Conservation (phyloP, 2,329 filamentous ascomycete genomes). For the Botrytis tulipae region DNA sequence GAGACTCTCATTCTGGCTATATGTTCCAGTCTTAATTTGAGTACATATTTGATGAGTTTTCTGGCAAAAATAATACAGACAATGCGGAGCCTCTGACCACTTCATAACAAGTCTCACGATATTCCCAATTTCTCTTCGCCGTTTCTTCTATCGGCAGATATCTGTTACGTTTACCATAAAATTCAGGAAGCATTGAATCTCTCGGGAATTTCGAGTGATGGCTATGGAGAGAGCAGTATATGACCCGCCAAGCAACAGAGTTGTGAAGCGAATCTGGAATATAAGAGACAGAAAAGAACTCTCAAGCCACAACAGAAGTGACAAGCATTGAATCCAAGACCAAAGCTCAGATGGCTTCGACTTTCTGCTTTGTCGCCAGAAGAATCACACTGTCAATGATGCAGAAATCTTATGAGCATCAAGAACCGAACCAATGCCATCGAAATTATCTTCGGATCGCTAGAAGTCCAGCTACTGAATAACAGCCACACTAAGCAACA, state of each 20-base stretch:
- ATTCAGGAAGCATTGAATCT: not conserved
- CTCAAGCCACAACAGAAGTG: too few species aligned
- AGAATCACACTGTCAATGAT: not conserved
- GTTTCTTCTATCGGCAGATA: not conserved
- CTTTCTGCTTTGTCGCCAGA: not conserved
- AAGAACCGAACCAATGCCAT: not conserved
- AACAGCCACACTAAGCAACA: not conserved
- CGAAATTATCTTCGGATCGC: not conserved
- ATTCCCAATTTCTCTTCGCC: not conserved
- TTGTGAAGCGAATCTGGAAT: too few species aligned
- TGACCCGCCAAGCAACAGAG: not conserved
- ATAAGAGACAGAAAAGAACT: too few species aligned
- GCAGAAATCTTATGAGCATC: not conserved
- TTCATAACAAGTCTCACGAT: not conserved
- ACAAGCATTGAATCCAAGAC: not conserved
- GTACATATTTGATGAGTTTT: not conserved
- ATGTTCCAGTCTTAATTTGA: rapidly evolving
- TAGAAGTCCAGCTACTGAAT: too few species aligned
- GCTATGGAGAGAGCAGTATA: not conserved
- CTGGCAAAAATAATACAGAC: not conserved
- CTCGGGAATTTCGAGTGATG: not conserved
- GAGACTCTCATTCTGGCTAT: not conserved
- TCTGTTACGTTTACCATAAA: not conserved
- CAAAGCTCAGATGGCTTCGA: not conserved
- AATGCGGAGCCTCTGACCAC: not conserved